phyloP scores from a whole-genome alignment of 352 stramenopile species.

The Phytopythium delawarense region DNA sequence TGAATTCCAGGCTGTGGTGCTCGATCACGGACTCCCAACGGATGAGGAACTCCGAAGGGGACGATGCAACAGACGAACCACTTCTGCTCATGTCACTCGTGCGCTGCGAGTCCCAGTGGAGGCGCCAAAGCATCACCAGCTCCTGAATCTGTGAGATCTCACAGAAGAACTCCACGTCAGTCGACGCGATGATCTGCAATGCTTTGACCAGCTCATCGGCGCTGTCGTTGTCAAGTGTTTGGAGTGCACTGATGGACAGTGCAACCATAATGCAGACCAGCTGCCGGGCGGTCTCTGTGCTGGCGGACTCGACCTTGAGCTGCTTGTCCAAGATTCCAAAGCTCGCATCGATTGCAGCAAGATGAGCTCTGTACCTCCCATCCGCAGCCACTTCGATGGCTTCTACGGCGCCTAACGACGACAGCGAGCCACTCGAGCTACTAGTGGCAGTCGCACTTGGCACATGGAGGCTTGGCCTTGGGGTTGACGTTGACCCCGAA shows the following conservation, averaged over 20 bases:
- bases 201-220: conserved; percentile 50
- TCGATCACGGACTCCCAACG: conserved; percentile 44
- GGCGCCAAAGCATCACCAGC: conserved; percentile 52
- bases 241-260: conserved; percentile 37
- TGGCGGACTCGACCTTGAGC: conserved; percentile 13
- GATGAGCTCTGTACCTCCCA: conserved; percentile 15
- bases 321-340: conserved; percentile 34
- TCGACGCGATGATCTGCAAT: conserved; percentile 76
- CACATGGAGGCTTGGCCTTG: neutral
- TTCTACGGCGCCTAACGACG: no score
- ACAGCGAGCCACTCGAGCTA: neutral
- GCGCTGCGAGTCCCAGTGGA: conserved; percentile 47
- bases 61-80: neutral
- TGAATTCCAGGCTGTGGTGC: conserved; percentile 52
- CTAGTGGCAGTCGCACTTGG: neutral
- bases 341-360: conserved; percentile 48
- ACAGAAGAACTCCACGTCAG: conserved; percentile 58
- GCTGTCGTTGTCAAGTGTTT: conserved; percentile 21
- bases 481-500: neutral
- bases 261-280: conserved; percentile 53
- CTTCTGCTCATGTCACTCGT: neutral
- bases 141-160: conserved; percentile 55
- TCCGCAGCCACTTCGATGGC: neutral
- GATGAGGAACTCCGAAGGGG: neutral
- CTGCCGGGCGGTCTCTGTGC: conserved; percentile 22